Percentiles rank a stretch among this genome's conserved stretches.
phyloP scores from a whole-genome alignment of 139 green algal genomes.

The Trebouxia sp. region DNA sequence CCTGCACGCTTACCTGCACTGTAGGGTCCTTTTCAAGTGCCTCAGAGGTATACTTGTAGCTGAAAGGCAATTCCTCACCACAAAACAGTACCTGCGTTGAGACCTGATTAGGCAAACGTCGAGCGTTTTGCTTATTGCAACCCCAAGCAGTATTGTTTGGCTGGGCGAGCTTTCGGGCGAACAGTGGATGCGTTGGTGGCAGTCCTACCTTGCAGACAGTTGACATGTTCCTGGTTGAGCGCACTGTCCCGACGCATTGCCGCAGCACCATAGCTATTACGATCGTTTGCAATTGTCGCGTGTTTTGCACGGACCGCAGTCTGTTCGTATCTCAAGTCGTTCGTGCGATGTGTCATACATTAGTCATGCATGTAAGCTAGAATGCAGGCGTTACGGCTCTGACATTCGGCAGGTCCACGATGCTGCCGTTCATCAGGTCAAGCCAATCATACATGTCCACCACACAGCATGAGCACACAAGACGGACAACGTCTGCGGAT shows the following conservation, averaged over 20 bases:
- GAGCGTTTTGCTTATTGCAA: not conserved
- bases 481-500: not conserved
- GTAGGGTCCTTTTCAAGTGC: not conserved
- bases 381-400: not conserved
- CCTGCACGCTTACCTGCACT: not conserved
- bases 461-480: too few species aligned
- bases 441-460: too few species aligned
- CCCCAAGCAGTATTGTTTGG: not conserved
- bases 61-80: not conserved
- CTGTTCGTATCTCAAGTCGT: not conserved
- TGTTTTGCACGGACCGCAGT: not conserved
- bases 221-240: not conserved
- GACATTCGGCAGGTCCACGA: too few species aligned
- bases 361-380: too few species aligned
- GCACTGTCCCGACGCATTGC: not conserved
- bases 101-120: too few species aligned
- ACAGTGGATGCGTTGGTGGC: too few species aligned
- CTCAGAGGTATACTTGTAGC: conserved; percentile 4
- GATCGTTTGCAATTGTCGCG: not conserved
- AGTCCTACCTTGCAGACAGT: not conserved
- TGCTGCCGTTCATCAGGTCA: too few species aligned
- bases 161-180: too few species aligned
- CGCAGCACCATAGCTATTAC: not conserved
- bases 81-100: conserved; percentile 8
- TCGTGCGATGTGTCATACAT: not conserved